phyloP scores from a whole-genome alignment of 2,329 filamentous ascomycete species.

The Pyrenophora seminiperda region DNA sequence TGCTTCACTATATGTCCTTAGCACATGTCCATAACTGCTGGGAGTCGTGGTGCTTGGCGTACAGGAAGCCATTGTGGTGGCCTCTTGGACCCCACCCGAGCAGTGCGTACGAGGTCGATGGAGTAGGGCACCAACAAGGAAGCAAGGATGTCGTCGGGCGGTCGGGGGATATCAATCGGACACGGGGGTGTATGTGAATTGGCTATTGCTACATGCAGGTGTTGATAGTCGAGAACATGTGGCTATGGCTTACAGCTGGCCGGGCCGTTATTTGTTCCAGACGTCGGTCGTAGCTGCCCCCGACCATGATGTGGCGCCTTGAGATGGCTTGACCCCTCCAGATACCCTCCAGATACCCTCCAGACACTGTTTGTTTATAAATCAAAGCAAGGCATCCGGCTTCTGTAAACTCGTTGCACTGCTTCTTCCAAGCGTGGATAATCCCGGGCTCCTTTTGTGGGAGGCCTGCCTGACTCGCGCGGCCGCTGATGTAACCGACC shows the following conservation, averaged over 20 bases:
- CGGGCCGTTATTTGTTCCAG: constrained; percentile 29
- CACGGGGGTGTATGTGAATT: constrained; percentile 1
- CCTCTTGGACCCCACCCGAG: constrained; percentile 55
- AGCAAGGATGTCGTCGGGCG: not conserved
- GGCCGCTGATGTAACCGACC: constrained; percentile 17
- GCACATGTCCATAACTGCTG: constrained; percentile 30
- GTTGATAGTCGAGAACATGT: constrained; percentile 25
- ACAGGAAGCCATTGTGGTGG: constrained; percentile 63
- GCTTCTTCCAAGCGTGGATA: too few relatives aligned
- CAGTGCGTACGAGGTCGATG: constrained; percentile 28
- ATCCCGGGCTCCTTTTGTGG: not conserved
- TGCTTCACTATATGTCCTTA: constrained; percentile 78
- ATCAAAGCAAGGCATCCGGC: too few relatives aligned
- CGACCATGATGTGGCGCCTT: not conserved
- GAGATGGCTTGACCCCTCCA: too few relatives aligned
- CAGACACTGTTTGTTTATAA: too few relatives aligned
- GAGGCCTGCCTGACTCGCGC: constrained; percentile 21
- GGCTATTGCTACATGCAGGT: constrained; percentile 14
- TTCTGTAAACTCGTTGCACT: too few relatives aligned
- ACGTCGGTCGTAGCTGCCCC: constrained; percentile 19
- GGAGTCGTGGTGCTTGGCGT: constrained; percentile 44
- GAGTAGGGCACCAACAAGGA: constrained; percentile 10
- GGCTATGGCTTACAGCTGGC: constrained; percentile 27
- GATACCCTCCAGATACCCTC: too few relatives aligned
- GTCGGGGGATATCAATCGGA: not conserved